phyloP scores from a whole-genome alignment of 306 rosid genomes.

The Ammopiptanthus mongolicus region DNA sequence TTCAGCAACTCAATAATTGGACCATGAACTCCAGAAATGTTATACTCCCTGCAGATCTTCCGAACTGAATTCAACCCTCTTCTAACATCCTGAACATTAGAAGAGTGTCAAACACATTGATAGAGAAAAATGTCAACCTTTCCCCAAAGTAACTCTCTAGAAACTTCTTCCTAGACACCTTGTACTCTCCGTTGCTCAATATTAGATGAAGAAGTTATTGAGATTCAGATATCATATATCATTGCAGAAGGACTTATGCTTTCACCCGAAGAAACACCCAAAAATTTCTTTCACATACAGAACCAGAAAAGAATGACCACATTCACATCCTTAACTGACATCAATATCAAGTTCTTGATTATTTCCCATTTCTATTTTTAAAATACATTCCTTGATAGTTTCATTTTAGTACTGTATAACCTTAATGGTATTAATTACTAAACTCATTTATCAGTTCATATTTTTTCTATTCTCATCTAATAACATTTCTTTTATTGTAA shows the following conservation, averaged over 20 bases:
- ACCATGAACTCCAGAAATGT: conserved; percentile 80
- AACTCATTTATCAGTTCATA: not conserved
- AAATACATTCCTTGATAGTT: not conserved
- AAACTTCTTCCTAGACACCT: not conserved
- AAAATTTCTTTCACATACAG: not conserved
- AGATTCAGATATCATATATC: not conserved
- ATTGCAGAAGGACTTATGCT: not conserved
- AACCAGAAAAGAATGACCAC: not conserved
- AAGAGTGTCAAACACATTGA: not conserved
- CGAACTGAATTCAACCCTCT: conserved; percentile 92
- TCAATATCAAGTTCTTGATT: not conserved
- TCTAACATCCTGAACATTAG: conserved; percentile 73
- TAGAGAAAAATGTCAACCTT: not conserved
- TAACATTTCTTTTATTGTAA: too few species aligned
- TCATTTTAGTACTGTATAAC: not conserved
- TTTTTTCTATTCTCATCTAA: too few species aligned
- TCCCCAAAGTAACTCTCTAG: not conserved
- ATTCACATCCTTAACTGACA: not conserved
- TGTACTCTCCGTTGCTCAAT: not conserved
- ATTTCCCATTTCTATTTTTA: not conserved
- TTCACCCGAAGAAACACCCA: not conserved
- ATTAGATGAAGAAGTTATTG: not conserved
- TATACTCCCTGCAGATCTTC: conserved; percentile 67
- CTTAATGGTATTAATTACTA: not conserved
- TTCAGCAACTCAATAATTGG: conserved; percentile 90